Evolutionary conservation across 441 rosid species (phyloP).

Genomic region (Lepidium campestre): DNA sequence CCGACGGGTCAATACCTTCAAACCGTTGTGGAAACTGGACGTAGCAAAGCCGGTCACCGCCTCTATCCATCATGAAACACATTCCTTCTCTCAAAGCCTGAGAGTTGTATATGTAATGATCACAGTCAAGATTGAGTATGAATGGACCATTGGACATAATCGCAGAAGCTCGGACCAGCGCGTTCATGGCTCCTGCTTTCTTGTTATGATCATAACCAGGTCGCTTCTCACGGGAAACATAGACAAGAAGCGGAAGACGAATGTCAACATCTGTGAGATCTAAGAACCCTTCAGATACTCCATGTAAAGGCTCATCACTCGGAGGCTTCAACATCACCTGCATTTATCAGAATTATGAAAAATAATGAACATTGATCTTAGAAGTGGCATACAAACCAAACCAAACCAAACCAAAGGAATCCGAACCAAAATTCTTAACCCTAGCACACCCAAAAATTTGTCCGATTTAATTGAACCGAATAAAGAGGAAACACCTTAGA

Average conservation of each 20-base stretch:
- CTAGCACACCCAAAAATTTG: not conserved
- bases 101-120: conserved; percentile 87
- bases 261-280: conserved; percentile 75
- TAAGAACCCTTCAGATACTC: conserved; percentile 51
- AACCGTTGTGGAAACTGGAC: conserved; percentile 93
- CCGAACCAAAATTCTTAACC: not conserved
- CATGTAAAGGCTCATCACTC: conserved; percentile 68
- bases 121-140: conserved; percentile 89
- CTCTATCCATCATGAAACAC: conserved; percentile 98
- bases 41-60: conserved; percentile 85
- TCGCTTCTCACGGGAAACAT: conserved; percentile 91
- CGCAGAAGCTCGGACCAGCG: conserved; percentile 87
- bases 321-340: conserved; percentile 92
- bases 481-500: too few species aligned
- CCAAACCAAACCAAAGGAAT: not conserved
- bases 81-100: conserved; percentile 86
- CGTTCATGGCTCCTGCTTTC: conserved; percentile 98
- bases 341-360: conserved; percentile 10
- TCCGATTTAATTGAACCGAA: not conserved
- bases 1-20: conserved; percentile 93
- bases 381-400: not conserved
- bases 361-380: not conserved
- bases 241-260: conserved; percentile 77
- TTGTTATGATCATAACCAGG: conserved; percentile 91
- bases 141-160: conserved; percentile 93